Evolutionary conservation across 1,284 basidiomycete species (phyloP).

Genomic region (Violaceomyces palustris): DNA sequence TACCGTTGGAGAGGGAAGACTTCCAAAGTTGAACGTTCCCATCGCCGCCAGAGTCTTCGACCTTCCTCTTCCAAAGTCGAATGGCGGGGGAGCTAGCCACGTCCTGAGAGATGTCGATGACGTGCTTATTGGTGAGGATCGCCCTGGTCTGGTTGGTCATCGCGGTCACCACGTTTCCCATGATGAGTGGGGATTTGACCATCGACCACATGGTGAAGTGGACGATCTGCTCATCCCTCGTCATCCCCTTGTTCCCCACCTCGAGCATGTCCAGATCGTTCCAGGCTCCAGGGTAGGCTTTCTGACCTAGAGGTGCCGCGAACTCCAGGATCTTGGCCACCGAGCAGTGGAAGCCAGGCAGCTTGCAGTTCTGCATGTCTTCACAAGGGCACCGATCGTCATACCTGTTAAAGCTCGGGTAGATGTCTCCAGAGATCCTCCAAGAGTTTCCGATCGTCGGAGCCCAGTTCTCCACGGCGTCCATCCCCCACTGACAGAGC

Average conservation of each 20-base stretch:
- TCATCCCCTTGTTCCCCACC: slow-evolving; percentile 26
- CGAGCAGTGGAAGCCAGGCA: slow-evolving; percentile 14
- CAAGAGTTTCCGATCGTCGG: slow-evolving; percentile 56
- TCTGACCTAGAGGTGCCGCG: slow-evolving; percentile 26
- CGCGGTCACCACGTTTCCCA: slow-evolving; percentile 43
- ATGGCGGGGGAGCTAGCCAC: slow-evolving; percentile 27
- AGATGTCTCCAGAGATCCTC: slow-evolving; percentile 52
- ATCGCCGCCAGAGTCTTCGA: slow-evolving; percentile 22
- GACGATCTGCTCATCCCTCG: slow-evolving; percentile 34
- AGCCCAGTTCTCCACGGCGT: slow-evolving; percentile 40
- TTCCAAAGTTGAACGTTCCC: no score
- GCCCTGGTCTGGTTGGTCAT: slow-evolving; percentile 18
- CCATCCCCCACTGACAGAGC: slow-evolving; percentile 57
- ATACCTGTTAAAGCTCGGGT: slow-evolving; percentile 14
- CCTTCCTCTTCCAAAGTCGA: slow-evolving; percentile 24
- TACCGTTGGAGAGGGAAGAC: slow-evolving; percentile 20
- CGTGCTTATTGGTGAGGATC: slow-evolving; percentile 40
- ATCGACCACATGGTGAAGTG: slow-evolving; percentile 49
- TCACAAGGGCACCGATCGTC: slow-evolving; percentile 15
- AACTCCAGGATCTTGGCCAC: slow-evolving; percentile 25
- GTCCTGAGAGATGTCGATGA: slow-evolving; percentile 44
- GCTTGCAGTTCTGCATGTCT: slow-evolving; percentile 11
- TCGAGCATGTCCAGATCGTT: slow-evolving; percentile 42
- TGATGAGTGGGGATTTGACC: slow-evolving; percentile 46
- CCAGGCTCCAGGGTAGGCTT: slow-evolving; percentile 30